A percentile compares a stretch with the other conserved stretches of the same genome.
Evolutionary conservation across 208 protist genomes (phyloP).

Genomic region (Trypanosoma brucei): DNA sequence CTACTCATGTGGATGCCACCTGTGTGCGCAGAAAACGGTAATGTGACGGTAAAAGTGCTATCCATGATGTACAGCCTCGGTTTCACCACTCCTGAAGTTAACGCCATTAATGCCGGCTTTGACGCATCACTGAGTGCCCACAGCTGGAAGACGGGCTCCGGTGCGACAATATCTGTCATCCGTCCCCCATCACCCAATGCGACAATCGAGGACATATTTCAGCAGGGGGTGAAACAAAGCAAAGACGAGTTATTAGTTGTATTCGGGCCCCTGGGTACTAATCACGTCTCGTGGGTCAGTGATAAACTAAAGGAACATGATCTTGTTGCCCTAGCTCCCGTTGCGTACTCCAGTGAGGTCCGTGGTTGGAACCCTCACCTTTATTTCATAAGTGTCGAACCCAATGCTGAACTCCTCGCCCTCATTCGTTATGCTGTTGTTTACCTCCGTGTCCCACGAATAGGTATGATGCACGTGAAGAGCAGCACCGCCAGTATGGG

Average conservation of each 20-base stretch:
- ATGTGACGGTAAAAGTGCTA: not conserved
- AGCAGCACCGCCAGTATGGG: not conserved
- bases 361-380: slow-evolving; percentile 23
- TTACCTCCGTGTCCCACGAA: slow-evolving; percentile 18
- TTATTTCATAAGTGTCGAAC: slow-evolving; percentile 33
- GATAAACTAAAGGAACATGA: slow-evolving; percentile 15
- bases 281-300: not conserved
- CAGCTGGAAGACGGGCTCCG: not conserved
- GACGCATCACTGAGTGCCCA: not conserved
- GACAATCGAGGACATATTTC: not conserved
- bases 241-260: not conserved
- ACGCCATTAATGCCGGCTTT: slow-evolving; percentile 6
- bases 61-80: not conserved
- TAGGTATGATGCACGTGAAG: slow-evolving; percentile 26
- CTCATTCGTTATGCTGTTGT: slow-evolving; percentile 28
- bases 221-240: not conserved
- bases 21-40: not conserved
- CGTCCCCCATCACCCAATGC: not conserved
- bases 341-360: slow-evolving; percentile 22
- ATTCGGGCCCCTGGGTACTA: slow-evolving; percentile 1
- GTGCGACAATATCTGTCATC: not conserved
- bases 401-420: slow-evolving; percentile 30
- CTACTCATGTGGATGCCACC: not conserved
- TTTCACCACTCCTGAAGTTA: not conserved
- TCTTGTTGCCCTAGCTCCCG: slow-evolving; percentile 26